Evolutionary conservation across 192 early-diverging fungal genomes (phyloP).

Genomic region (Gorgonomyces haynaldii): DNA sequence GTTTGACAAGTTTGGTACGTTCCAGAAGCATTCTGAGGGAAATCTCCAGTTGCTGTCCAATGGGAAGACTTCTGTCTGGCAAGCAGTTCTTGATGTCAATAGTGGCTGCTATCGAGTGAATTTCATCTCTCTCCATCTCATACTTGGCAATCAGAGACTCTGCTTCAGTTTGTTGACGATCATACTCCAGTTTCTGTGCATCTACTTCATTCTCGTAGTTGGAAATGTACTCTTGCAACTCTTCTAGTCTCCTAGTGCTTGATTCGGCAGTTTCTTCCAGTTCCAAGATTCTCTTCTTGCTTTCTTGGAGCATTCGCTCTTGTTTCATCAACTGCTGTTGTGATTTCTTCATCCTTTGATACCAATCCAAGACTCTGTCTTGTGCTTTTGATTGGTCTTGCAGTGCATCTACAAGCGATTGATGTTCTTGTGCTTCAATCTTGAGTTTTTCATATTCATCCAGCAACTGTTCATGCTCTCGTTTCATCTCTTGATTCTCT

Average conservation of each 20-base stretch:
- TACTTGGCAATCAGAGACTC: conserved; percentile 18
- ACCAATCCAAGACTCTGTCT: conserved; percentile 32
- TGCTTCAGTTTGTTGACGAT: conserved; percentile 26
- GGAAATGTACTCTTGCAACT: conserved; percentile 14
- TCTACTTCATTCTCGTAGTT: conserved; percentile 23
- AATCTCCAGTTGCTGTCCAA: conserved; percentile 38
- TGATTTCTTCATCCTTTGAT: conserved; percentile 25
- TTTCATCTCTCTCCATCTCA: conserved; percentile 38
- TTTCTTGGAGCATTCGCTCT: conserved; percentile 23
- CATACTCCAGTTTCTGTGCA: conserved; percentile 33
- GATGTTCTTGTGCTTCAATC: conserved; percentile 11
- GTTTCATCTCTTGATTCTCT: conserved; percentile 9
- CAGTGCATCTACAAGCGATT: conserved; percentile 25
- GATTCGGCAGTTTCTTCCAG: conserved; percentile 8
- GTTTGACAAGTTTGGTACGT: conserved; percentile 12
- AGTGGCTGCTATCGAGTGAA: conserved; percentile 22
- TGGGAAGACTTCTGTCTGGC: conserved; percentile 31
- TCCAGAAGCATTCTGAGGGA: conserved; percentile 30
- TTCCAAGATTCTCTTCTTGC: conserved; percentile 14
- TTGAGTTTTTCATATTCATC: background rate
- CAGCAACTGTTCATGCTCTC: conserved; percentile 5
- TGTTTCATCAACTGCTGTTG: conserved; percentile 24
- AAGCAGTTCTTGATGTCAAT: conserved; percentile 26
- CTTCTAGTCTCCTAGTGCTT: conserved; percentile 1
- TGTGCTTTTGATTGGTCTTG: conserved; percentile 7